Evolutionary conservation across 1,284 basidiomycete genomes (phyloP), one percentile per base, ranked within the genome.

Genomic region (Salmacisia buchloeana): DNA sequence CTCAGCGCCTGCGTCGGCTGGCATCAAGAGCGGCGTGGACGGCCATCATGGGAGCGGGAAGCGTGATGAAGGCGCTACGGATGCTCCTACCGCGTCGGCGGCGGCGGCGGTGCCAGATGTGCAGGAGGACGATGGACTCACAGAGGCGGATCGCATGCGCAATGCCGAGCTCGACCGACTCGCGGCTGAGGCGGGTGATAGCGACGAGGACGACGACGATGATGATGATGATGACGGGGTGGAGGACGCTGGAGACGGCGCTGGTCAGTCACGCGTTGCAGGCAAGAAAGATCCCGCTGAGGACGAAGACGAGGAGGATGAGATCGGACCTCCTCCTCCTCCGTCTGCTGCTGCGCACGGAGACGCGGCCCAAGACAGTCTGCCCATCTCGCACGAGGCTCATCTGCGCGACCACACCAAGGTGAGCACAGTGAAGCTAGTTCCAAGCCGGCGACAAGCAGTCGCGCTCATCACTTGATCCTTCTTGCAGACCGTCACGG

Each of bases 361-460:
- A 23, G 60, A 57, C 4, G 9, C 52, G 5, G 27, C 27, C 31
- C 29, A 29, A 18, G 13, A 31, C 54, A 4, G 12, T n/a, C 18
- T 15, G 2, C 71, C 69, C 4, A 62, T 63, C 13, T 31, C 45
- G 0, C 25, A 58, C 49, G 43, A 36, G 1, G 63, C 65, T 2
- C 21, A 86, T 13, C 84, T 98, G 75, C 93, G 94, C 78, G 92
- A 96, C 80, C 94, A 98, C 79, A 89, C 86, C 18, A 98, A 97
- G 79, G 83, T 83, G 58, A 38, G 76, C 63, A 35, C 3, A 58
- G n/a, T 4, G 39, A 2, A 31, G 3, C 10, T 3, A n/a, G 23
- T 31, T 10, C 34, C 1, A 6, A 15, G 18, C 12, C 13, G 10
- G 0, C 1, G 3, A 12, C 7, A 6, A 27, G 25, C 45, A 12